Conservation (phyloP, 345 rosid species). For the Brassica cretica region DNA sequence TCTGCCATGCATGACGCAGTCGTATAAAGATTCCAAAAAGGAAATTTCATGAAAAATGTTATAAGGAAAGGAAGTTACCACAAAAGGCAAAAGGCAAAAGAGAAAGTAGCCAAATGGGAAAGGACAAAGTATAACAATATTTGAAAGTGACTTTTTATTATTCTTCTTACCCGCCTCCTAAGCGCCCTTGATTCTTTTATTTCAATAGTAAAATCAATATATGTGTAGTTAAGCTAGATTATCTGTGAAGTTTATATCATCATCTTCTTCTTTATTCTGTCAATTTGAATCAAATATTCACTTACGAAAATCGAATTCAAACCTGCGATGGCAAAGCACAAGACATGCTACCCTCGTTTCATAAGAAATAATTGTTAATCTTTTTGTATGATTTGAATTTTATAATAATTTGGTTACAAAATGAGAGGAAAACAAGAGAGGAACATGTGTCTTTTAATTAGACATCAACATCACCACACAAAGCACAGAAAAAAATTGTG, state of each 20-base stretch:
- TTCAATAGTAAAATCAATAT: neutral
- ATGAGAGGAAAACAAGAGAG: neutral
- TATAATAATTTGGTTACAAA: neutral
- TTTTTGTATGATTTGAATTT: neutral
- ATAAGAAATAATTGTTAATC: neutral
- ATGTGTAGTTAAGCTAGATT: neutral
- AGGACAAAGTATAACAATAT: conserved; percentile 42
- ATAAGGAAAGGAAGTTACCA: conserved; percentile 21
- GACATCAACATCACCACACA: neutral
- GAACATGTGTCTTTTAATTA: neutral
- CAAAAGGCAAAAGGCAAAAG: conserved; percentile 33
- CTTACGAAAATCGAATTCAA: neutral
- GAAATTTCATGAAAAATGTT: conserved; percentile 23
- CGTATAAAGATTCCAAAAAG: conserved; percentile 6
- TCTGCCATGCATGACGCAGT: conserved; percentile 33
- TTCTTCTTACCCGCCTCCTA: conserved; percentile 33
- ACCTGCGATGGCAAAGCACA: neutral
- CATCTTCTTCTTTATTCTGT: neutral
- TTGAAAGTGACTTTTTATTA: conserved; percentile 26
- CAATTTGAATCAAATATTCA: neutral
- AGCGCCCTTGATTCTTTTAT: neutral
- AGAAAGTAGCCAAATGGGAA: conserved; percentile 40
- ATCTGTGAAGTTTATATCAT: neutral
- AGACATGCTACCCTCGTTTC: neutral
- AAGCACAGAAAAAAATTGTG: neutral